Conservation (phyloP, 2,329 filamentous ascomycete species). For the Neonectria hederae region DNA sequence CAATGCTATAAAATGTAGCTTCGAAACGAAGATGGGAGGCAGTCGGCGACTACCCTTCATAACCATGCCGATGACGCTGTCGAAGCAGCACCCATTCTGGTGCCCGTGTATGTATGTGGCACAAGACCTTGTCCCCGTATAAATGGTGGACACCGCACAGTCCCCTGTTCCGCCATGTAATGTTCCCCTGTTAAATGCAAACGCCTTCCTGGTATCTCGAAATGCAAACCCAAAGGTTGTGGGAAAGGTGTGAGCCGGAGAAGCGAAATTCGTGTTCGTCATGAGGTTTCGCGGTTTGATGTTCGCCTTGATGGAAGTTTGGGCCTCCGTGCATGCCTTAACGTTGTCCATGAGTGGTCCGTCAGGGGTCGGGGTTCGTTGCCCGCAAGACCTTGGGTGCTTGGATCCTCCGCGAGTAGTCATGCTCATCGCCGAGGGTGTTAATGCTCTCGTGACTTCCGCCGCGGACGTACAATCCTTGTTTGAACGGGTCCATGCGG, state of each 20-base stretch:
- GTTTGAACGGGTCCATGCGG: conserved; percentile 69
- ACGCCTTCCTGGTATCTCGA: conserved; percentile 54
- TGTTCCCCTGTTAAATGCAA: conserved; percentile 41
- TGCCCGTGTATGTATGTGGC: conserved; percentile 35
- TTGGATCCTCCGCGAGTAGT: conserved; percentile 70
- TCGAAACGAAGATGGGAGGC: conserved; percentile 33
- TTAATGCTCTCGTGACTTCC: conserved; percentile 71
- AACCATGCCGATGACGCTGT: conserved; percentile 34
- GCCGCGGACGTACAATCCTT: conserved; percentile 65
- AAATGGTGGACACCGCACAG: conserved; percentile 20
- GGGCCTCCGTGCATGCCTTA: conserved; percentile 15
- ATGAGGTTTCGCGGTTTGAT: conserved; percentile 41
- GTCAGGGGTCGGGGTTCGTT: conserved; percentile 66
- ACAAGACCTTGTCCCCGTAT: conserved; percentile 17
- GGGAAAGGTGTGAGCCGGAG: conserved; percentile 34
- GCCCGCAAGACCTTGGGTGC: conserved; percentile 67
- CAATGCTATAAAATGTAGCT: conserved; percentile 31
- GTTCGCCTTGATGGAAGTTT: conserved; percentile 30
- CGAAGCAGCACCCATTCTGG: conserved; percentile 22
- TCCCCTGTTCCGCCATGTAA: conserved; percentile 35
- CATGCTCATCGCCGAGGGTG: conserved; percentile 71
- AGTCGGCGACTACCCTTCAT: conserved; percentile 32
- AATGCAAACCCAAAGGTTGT: conserved; percentile 44
- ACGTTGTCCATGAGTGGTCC: conserved; percentile 22
- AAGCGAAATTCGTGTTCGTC: conserved; percentile 47